A percentile compares a stretch with the other conserved stretches of the same genome.
phyloP scores from a whole-genome alignment of 345 rosid genomes.

The Sonneratia caseolaris region DNA sequence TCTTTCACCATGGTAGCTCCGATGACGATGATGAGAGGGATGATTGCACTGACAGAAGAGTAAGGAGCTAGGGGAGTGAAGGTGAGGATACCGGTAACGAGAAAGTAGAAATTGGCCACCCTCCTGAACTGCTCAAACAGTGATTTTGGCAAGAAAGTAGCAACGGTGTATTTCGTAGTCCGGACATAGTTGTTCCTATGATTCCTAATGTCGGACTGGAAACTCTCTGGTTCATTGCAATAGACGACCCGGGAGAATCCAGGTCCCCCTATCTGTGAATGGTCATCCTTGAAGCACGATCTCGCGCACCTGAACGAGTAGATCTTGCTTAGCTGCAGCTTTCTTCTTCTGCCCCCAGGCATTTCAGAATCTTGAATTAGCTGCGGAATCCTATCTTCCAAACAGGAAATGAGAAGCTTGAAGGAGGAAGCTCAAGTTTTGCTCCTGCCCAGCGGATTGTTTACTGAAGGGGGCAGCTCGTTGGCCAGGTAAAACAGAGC shows the following conservation, averaged over 20 bases:
- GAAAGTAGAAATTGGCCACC: slow-evolving; percentile 88
- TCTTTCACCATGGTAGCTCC: slow-evolving; percentile 80
- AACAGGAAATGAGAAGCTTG: background rate
- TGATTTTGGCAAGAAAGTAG: slow-evolving; percentile 78
- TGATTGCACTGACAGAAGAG: slow-evolving; percentile 54
- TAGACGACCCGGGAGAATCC: slow-evolving; percentile 77
- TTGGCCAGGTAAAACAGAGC: background rate
- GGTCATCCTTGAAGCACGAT: slow-evolving; percentile 40
- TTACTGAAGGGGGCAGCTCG: background rate
- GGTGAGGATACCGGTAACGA: slow-evolving; percentile 54
- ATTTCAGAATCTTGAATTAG: slow-evolving; percentile 1
- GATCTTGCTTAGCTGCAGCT: slow-evolving; percentile 55
- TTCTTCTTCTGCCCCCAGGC: slow-evolving; percentile 39
- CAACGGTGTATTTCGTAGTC: slow-evolving; percentile 61
- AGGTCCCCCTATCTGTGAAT: slow-evolving; percentile 60
- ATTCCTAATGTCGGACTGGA: slow-evolving; percentile 38
- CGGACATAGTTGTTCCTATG: slow-evolving; percentile 56
- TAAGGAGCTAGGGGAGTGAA: slow-evolving; percentile 78
- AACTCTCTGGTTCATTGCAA: slow-evolving; percentile 64
- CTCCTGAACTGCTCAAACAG: slow-evolving; percentile 95
- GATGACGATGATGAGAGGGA: slow-evolving; percentile 65
- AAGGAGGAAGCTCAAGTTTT: background rate
- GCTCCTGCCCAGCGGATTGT: background rate
- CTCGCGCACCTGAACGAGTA: slow-evolving; percentile 48
- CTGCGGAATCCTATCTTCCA: background rate